Percentiles rank a stretch among this genome's conserved stretches.
Evolutionary conservation across 495 filamentous ascomycete species (phyloP).

Genomic region (Penicillium arizonense): DNA sequence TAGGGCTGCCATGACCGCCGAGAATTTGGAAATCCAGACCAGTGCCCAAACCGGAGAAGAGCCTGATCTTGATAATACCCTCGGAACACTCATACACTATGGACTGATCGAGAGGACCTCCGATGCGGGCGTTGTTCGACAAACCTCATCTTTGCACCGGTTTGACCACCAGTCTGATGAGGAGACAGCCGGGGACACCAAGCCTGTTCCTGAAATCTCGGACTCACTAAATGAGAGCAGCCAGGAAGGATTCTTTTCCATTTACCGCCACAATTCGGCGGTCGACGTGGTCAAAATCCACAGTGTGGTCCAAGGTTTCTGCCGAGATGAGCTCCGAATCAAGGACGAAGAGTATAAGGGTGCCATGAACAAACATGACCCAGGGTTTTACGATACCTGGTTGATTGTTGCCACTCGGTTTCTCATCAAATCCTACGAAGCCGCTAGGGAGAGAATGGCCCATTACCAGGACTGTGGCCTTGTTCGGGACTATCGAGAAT

Average conservation of each 20-base stretch:
- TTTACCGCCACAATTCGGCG: slow-evolving; percentile 43
- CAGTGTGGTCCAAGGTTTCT: slow-evolving; percentile 77
- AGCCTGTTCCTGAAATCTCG: slow-evolving; percentile 28
- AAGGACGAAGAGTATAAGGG: slow-evolving; percentile 48
- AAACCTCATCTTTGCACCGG: slow-evolving; percentile 21
- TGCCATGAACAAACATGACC: slow-evolving; percentile 12
- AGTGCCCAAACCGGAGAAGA: slow-evolving; percentile 50
- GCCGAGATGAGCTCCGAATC: slow-evolving; percentile 63
- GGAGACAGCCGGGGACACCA: slow-evolving; percentile 19
- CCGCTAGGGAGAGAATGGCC: slow-evolving; percentile 57
- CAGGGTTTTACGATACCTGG: slow-evolving; percentile 54
- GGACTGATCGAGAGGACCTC: slow-evolving; percentile 63
- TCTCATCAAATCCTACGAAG: slow-evolving; percentile 62
- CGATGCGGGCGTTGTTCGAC: slow-evolving; percentile 36
- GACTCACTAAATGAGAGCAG: slow-evolving; percentile 48
- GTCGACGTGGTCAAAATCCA: slow-evolving; percentile 75
- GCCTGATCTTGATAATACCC: slow-evolving; percentile 64
- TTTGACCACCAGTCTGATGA: slow-evolving; percentile 22
- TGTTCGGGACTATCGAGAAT: slow-evolving; percentile 69
- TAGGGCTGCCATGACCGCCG: slow-evolving; percentile 52
- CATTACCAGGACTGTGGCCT: slow-evolving; percentile 55
- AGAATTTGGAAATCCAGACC: slow-evolving; percentile 48
- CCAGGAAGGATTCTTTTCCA: slow-evolving; percentile 39
- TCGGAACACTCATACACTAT: slow-evolving; percentile 66
- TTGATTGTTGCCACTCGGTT: slow-evolving; percentile 58